Percentiles rank a stretch among this genome's conserved stretches.
Evolutionary conservation across 2,329 filamentous ascomycete species (phyloP).

Genomic region (Fusarium nodosum): DNA sequence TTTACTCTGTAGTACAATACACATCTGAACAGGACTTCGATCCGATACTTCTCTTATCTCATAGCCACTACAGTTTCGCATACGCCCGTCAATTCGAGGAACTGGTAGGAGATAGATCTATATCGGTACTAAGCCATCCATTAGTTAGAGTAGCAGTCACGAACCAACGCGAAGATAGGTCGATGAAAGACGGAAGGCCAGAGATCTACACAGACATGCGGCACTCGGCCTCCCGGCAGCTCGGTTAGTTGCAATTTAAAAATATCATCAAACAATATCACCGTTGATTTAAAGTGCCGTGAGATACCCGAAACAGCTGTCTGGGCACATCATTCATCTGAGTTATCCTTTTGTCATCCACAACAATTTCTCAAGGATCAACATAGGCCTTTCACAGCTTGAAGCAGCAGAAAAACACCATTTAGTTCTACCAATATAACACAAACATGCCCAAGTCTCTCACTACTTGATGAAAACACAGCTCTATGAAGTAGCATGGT

Average conservation of each 20-base stretch:
- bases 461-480: no score
- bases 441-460: background rate
- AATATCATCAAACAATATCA: background rate
- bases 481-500: background rate
- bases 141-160: background rate
- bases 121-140: no score
- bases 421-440: background rate
- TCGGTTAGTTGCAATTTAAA: background rate
- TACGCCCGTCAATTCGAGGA: background rate
- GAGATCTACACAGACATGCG: background rate
- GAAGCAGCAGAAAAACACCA: background rate
- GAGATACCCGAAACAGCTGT: background rate
- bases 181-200: background rate
- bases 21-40: background rate
- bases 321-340: background rate
- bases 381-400: background rate
- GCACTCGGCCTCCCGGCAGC: background rate
- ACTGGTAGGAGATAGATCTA: background rate
- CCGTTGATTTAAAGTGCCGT: background rate
- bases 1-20: background rate
- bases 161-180: background rate
- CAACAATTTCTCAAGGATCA: background rate
- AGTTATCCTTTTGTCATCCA: background rate
- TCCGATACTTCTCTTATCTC: background rate
- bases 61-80: background rate